Percentiles rank a stretch among this genome's conserved stretches.
These are phyloP conservation scores for Camelina sativa DNA, from an alignment of 345 rosid species.

Conservation along the genomic window DNA sequence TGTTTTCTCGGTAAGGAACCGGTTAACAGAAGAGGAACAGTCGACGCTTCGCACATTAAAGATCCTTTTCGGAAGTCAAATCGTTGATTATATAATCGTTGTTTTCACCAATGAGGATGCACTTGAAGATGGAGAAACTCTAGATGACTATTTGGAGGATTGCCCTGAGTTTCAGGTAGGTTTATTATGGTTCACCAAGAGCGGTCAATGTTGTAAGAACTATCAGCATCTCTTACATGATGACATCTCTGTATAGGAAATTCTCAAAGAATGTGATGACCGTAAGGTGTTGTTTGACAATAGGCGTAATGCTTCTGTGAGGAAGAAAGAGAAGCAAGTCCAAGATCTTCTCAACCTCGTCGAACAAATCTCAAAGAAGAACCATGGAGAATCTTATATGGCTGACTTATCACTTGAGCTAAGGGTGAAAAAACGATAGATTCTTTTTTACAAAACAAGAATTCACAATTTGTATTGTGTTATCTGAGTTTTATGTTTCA, in stretches of 20 bases:
- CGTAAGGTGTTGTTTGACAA: constrained; percentile 46
- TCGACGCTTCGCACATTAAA: constrained; percentile 29
- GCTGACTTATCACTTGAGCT: constrained; percentile 40
- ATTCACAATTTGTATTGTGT: not conserved
- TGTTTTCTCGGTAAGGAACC: constrained; percentile 37
- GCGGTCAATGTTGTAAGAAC: not conserved
- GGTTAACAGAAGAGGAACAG: constrained; percentile 42
- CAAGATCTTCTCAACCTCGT: constrained; percentile 41
- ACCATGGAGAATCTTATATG: constrained; percentile 38
- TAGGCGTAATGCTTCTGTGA: not conserved
- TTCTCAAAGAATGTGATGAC: constrained; percentile 35
- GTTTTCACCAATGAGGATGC: constrained; percentile 44
- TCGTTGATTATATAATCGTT: constrained; percentile 38
- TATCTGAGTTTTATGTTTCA: not conserved
- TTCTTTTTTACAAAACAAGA: constrained; percentile 8
- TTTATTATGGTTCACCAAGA: not conserved
- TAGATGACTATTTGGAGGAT: constrained; percentile 37
- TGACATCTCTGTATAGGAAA: constrained; percentile 10
- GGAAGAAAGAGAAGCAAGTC: constrained; percentile 32
- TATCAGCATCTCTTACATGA: not conserved
- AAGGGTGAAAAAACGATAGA: constrained; percentile 15
- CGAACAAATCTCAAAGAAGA: constrained; percentile 31
- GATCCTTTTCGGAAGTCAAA: constrained; percentile 32
- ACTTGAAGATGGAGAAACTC: constrained; percentile 28
- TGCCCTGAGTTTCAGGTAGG: constrained; percentile 37